Conservation (phyloP, 257 asterid species). For the Schizonepeta tenuifolia region DNA sequence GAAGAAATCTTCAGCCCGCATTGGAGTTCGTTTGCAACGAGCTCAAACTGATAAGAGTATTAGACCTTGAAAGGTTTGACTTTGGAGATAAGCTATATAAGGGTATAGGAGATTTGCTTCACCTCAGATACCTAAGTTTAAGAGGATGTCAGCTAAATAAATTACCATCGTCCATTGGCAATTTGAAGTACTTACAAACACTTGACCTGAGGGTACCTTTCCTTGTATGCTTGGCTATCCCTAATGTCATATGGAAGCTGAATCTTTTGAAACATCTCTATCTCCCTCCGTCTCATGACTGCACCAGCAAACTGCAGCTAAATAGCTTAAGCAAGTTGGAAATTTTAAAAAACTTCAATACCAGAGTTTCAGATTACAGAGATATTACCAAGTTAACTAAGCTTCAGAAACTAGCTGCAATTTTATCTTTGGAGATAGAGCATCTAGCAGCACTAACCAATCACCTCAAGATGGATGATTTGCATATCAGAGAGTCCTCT, state of each 20-base stretch:
- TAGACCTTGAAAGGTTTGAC: constrained; percentile 58
- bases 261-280: constrained; percentile 42
- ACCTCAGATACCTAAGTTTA: constrained; percentile 57
- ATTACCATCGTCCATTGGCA: constrained; percentile 52
- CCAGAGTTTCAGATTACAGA: constrained; percentile 48
- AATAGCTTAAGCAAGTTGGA: constrained; percentile 46
- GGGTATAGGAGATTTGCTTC: constrained; percentile 47
- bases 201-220: constrained; percentile 49
- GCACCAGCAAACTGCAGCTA: constrained; percentile 43
- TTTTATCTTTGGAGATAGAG: no score
- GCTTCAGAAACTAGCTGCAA: constrained; percentile 54
- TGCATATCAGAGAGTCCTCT: no score
- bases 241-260: constrained; percentile 53
- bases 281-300: constrained; percentile 46
- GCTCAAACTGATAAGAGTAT: constrained; percentile 45
- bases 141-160: constrained; percentile 40
- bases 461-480: no score
- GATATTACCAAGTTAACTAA: constrained; percentile 47
- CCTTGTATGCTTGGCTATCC: constrained; percentile 46
- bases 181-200: constrained; percentile 47
- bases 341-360: constrained; percentile 51
- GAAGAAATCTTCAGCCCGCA: constrained; percentile 36
- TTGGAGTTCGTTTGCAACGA: constrained; percentile 42
- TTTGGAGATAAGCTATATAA: constrained; percentile 44
- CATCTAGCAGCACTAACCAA: no score